phyloP scores from a whole-genome alignment of 129 eudicot species.

The Sambucus nigra region DNA sequence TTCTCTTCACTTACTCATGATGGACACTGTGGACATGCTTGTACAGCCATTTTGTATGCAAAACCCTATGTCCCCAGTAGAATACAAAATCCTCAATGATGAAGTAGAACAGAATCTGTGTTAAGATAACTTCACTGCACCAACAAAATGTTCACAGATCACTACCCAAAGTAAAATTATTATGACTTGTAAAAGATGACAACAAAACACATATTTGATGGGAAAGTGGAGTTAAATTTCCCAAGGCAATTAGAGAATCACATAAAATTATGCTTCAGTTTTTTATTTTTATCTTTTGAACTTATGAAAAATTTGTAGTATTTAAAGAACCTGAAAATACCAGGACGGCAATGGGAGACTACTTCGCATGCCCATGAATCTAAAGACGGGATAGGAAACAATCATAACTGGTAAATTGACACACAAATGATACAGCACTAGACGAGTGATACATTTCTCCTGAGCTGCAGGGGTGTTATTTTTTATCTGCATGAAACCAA shows the following conservation, averaged over 20 bases:
- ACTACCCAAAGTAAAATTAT: neutral
- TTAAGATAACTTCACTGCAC: conserved; percentile 80
- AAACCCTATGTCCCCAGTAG: conserved; percentile 97
- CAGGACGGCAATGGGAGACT: conserved; percentile 98
- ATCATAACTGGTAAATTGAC: conserved; percentile 95
- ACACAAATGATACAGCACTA: conserved; percentile 78
- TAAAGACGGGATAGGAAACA: conserved; percentile 88
- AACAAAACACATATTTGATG: neutral
- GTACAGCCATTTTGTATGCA: conserved; percentile 97
- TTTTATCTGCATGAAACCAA: conserved; percentile 46
- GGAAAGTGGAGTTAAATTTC: neutral
- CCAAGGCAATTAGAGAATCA: neutral
- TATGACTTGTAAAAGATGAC: neutral
- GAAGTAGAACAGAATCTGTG: conserved; percentile 87
- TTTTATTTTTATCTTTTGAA: neutral
- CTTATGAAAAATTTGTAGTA: conserved; percentile 13
- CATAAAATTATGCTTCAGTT: conserved; percentile 7
- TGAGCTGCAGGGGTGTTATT: conserved; percentile 89
- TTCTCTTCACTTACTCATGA: conserved; percentile 66
- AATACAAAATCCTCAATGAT: conserved; percentile 92
- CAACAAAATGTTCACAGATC: conserved; percentile 2
- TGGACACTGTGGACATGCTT: conserved; percentile 96
- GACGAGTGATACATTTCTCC: conserved; percentile 73
- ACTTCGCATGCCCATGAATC: conserved; percentile 95
- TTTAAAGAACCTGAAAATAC: conserved; percentile 79